phyloP scores from a whole-genome alignment of 2,329 filamentous ascomycete genomes.

The Bipolaris sorokiniana region DNA sequence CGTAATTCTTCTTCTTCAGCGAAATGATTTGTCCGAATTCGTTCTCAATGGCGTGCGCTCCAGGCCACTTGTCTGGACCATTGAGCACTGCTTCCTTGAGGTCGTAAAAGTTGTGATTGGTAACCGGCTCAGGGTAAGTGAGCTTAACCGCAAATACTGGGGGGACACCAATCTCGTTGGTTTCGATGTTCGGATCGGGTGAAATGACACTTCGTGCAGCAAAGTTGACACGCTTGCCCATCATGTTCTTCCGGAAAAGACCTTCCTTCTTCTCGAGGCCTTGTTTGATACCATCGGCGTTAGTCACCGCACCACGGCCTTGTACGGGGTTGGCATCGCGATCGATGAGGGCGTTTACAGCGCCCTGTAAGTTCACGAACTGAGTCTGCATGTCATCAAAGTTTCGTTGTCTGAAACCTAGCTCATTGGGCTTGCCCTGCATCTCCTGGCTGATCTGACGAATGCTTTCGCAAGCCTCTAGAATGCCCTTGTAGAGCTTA shows the following conservation, averaged over 20 bases:
- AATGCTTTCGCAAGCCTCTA: conserved; percentile 76
- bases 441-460: conserved; percentile 76
- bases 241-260: conserved; percentile 99
- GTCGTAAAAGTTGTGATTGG: conserved; percentile 94
- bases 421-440: conserved; percentile 52
- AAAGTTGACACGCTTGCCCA: conserved; percentile 99
- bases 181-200: conserved; percentile 97
- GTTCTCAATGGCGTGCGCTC: conserved; percentile 92
- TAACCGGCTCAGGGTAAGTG: conserved; percentile 96
- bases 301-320: conserved; percentile 75
- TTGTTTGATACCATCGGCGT: conserved; percentile 96
- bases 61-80: conserved; percentile 90
- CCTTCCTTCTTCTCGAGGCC: conserved; percentile 98
- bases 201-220: conserved; percentile 97
- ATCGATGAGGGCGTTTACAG: conserved; percentile 92
- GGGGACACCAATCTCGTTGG: conserved; percentile 97
- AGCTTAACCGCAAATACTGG: conserved; percentile 97
- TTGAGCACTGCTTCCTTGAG: conserved; percentile 97
- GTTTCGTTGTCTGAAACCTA: conserved; percentile 59
- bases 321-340: conserved; percentile 83
- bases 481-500: conserved; percentile 81
- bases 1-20: conserved; percentile 81
- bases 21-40: conserved; percentile 92
- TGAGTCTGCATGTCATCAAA: conserved; percentile 80
- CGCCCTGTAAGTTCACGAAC: conserved; percentile 83